Evolutionary conservation across 2,329 filamentous ascomycete species (phyloP).

Genomic region (Penicillium sp.): DNA sequence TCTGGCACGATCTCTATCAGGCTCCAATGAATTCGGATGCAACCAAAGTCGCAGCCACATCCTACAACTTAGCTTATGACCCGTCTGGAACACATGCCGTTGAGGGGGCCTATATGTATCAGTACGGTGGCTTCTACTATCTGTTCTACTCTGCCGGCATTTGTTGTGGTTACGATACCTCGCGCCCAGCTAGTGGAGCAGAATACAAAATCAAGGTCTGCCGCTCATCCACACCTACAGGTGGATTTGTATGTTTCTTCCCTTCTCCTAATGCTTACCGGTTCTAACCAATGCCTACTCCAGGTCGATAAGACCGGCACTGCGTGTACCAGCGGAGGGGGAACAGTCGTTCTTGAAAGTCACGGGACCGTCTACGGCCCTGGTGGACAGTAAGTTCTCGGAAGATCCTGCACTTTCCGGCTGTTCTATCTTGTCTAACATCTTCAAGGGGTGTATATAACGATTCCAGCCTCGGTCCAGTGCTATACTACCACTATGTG

Average conservation of each 20-base stretch:
- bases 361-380: slow-evolving; percentile 62
- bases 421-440: slow-evolving; percentile 2
- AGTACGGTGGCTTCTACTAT: slow-evolving; percentile 58
- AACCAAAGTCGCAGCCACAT: slow-evolving; percentile 29
- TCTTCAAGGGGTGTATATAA: slow-evolving; percentile 29
- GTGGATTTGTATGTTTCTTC: slow-evolving; percentile 49
- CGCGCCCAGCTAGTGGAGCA: slow-evolving; percentile 51
- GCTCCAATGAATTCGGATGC: slow-evolving; percentile 47
- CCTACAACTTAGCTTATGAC: slow-evolving; percentile 54
- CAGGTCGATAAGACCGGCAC: slow-evolving; percentile 52
- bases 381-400: slow-evolving; percentile 57
- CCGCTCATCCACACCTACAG: slow-evolving; percentile 51
- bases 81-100: slow-evolving; percentile 50
- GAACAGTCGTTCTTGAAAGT: slow-evolving; percentile 58
- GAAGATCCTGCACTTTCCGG: not conserved
- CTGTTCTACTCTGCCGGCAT: slow-evolving; percentile 60
- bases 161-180: slow-evolving; percentile 58
- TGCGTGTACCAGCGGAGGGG: slow-evolving; percentile 55
- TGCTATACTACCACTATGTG: slow-evolving; percentile 63
- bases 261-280: not conserved
- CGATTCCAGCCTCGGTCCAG: slow-evolving; percentile 44
- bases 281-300: not conserved
- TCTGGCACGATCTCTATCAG: slow-evolving; percentile 64
- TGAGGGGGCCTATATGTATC: slow-evolving; percentile 57
- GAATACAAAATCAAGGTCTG: slow-evolving; percentile 67